Evolutionary conservation across 176 grass and related monocot genomes (phyloP), one percentile per base, ranked within the genome.

Genomic region (Miscanthus lutarioriparius): DNA sequence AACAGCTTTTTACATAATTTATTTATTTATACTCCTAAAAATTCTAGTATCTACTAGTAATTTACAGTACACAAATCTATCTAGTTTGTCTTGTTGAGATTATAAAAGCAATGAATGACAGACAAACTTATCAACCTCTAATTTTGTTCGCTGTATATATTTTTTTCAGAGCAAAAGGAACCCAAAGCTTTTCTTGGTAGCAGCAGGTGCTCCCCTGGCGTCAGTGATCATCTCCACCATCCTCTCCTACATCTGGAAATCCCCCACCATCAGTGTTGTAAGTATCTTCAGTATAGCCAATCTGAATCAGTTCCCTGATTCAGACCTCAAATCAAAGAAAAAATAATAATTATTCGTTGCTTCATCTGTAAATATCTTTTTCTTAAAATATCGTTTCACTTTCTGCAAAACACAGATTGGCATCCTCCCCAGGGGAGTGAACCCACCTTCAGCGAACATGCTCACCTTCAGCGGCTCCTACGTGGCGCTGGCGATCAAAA

Each of bases 401-500:
- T 15, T 19, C 4, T 8, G 39, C n/a, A 26, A 43, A 8, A 5
- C 9, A 49, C 85, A 99, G 97, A 99, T 99, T 74, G 97, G 97
- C 23, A 51, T 91, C 64, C 85, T 99, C 30, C 91, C 91, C 5
- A 89, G 71, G 82, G 93, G 97, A 61, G 81, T 96, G 75, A 99
- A 99, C 82, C 97, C 97, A 72, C 93, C 97, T 51, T 99, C 97
- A 72, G 88, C 66, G 14, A 99, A 99, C 88, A 85, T 99, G 93
- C 88, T 99, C 37, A 70, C 76, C 35, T 99, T 99, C 86, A 65
- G 72, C 49, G 97, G 93, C 77, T 90, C 93, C 56, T 92, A 92
- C 67, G 74, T 99, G n/a, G 86, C 78, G 12, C 86, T 99, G 70
- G 74, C 97, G n/a, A 85, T 99, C 61, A 99, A 96, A 87, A 99